phyloP scores from a whole-genome alignment of 441 rosid genomes.

The Adansonia grandidieri region DNA sequence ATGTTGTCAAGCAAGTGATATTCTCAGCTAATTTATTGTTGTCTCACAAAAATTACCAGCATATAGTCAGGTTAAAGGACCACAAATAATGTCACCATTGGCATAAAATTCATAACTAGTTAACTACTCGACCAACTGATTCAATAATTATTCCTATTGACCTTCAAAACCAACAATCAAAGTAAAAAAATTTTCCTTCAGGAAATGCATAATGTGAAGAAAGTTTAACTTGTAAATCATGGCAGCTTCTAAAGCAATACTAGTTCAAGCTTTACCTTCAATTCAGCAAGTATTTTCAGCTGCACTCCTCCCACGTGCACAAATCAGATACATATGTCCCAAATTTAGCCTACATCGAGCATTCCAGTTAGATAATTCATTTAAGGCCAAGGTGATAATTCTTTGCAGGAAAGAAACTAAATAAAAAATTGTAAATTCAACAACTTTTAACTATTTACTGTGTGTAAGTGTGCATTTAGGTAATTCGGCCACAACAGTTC shows the following conservation, averaged over 20 bases:
- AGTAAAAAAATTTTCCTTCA: neutral
- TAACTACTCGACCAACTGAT: neutral
- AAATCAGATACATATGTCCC: slow-evolving; percentile 73
- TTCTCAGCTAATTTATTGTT: neutral
- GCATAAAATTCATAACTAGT: neutral
- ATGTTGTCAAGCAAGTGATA: neutral
- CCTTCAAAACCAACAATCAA: slow-evolving; percentile 7
- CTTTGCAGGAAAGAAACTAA: neutral
- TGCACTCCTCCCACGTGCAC: slow-evolving; percentile 76
- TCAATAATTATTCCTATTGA: neutral
- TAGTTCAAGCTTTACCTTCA: slow-evolving; percentile 56
- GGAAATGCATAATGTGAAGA: neutral
- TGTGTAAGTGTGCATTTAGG: neutral
- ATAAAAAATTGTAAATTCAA: neutral
- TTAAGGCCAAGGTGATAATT: slow-evolving; percentile 14
- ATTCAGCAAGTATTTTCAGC: slow-evolving; percentile 66
- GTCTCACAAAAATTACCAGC: neutral
- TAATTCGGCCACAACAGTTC: neutral
- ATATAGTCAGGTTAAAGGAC: neutral
- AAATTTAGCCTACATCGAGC: slow-evolving; percentile 56
- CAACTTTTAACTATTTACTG: neutral
- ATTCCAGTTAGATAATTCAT: slow-evolving; percentile 80
- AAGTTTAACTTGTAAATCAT: neutral
- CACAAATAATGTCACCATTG: neutral
- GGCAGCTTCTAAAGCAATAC: neutral